Conservation (phyloP, 192 early-diverging fungal genomes). For the Lunasporangiospora selenospora region DNA sequence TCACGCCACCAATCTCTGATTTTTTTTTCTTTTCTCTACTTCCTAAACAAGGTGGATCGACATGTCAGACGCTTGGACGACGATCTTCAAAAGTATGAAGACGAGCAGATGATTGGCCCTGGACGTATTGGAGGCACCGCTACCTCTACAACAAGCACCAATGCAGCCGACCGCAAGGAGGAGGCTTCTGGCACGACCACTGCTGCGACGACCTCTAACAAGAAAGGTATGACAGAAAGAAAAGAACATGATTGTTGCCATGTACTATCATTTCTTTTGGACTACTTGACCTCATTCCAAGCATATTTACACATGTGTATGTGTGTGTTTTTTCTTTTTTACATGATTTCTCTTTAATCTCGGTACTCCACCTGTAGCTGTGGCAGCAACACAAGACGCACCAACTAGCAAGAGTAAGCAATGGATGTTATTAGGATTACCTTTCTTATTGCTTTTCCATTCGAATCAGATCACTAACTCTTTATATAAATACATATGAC, state of each 20-base stretch:
- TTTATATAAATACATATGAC: slow-evolving; percentile 14
- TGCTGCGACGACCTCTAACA: slow-evolving; percentile 22
- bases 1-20: too few relatives aligned
- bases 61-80: slow-evolving; percentile 91
- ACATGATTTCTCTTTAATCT: too few relatives aligned
- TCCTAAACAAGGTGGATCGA: slow-evolving; percentile 68
- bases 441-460: neutral
- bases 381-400: slow-evolving; percentile 15
- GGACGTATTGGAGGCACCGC: slow-evolving; percentile 47
- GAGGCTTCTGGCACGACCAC: slow-evolving; percentile 45
- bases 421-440: neutral
- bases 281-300: neutral
- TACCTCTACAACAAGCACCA: slow-evolving; percentile 26
- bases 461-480: neutral
- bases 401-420: slow-evolving; percentile 50
- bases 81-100: slow-evolving; percentile 91
- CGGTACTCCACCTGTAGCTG: too few relatives aligned
- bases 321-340: neutral
- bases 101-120: slow-evolving; percentile 80
- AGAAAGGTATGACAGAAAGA: slow-evolving; percentile 36
- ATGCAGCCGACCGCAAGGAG: slow-evolving; percentile 52
- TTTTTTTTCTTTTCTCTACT: neutral
- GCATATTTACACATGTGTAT: neutral
- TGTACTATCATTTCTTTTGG: neutral
- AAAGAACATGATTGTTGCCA: neutral